Base-by-base conservation (phyloP, 768 basidiomycete species). In the Mycena latifolia region DNA sequence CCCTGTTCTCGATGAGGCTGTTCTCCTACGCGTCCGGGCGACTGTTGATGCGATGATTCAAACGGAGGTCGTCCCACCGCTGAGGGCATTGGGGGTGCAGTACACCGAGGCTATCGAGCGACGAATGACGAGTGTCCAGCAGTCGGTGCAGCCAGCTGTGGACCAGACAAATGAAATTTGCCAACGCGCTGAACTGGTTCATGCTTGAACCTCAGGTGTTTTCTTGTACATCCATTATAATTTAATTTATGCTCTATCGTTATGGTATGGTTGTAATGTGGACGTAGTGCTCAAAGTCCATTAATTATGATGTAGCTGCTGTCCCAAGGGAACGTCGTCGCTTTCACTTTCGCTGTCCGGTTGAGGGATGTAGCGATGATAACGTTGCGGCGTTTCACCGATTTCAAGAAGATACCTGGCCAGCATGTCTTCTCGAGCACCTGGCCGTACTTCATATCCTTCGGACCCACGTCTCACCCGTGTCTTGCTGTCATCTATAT, bases 401-500 rank as follows among this genome's bases (percentile, higher is more conserved):
- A 88, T 75, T 45, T 80, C 80, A 61, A 78, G 77, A 33, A 94
- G 75, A 75, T 92, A 90, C 53, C 82, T 79, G 61, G 75, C 78
- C 43, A 94, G 76, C 80, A 94, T 83, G 48, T 85, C 86, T 72
- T 93, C 91, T 62, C 93, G 81, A 48, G 86, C 81, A 39, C 86
- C 77, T 14, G 86, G 78, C 17, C 83, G 84, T 50, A 92, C 88
- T 73, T 95, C 94, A 70, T 89, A 92, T 5, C 94, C 94, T 78
- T 95, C 94, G 17, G 93, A 95, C 24, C 94, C 93, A 47, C 87
- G 78, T 56, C 94, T 82, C 51, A 92, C 81, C 33, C 75, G 77
- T 8, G 73, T 65, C 33, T 66, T 39, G 20, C 67, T 53, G 11
- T 25, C 50, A 6, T 69, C 74, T 31, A 65, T 61, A 50, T 73